A percentile compares a stretch with the other conserved stretches of the same genome.
Conservation (phyloP, 1,284 basidiomycete species). For the Naganishia sp. region DNA sequence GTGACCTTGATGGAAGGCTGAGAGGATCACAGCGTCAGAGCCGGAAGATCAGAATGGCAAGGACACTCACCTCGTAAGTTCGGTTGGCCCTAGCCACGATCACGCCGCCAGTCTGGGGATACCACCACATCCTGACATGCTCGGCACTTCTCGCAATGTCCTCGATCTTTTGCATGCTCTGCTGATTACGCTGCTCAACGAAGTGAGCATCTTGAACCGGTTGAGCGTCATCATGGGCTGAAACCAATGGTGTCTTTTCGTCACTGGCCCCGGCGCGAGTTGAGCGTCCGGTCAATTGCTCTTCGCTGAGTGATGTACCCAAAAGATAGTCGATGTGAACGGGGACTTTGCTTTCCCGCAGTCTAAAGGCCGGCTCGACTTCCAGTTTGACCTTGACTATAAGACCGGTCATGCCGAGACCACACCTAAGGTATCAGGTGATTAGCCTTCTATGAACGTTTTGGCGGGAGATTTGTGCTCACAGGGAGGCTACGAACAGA, state of each 20-base stretch:
- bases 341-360: conserved; percentile 74
- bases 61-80: conserved; percentile 67
- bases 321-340: conserved; percentile 61
- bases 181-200: conserved; percentile 47
- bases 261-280: not conserved
- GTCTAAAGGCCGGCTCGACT: conserved; percentile 78
- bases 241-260: conserved; percentile 25
- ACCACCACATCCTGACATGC: conserved; percentile 96
- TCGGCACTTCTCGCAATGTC: conserved; percentile 67
- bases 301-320: conserved; percentile 13
- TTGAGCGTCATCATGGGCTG: conserved; percentile 41
- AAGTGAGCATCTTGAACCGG: conserved; percentile 59
- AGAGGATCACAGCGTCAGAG: conserved; percentile 35
- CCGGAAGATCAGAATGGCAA: conserved; percentile 17
- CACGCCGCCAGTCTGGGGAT: conserved; percentile 73
- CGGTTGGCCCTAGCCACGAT: conserved; percentile 75
- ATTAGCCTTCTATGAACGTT: not conserved
- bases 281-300: conserved; percentile 1
- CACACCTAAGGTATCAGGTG: conserved; percentile 54
- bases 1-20: conserved; percentile 35
- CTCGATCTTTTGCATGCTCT: conserved; percentile 35
- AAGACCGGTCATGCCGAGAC: conserved; percentile 88
- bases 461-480: not conserved
- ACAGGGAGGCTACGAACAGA: conserved; percentile 88
- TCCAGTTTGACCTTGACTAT: conserved; percentile 76